A percentile compares a stretch with the other conserved stretches of the same genome.
phyloP scores from a whole-genome alignment of 2,329 filamentous ascomycete species.

The Biscogniauxia sp. region DNA sequence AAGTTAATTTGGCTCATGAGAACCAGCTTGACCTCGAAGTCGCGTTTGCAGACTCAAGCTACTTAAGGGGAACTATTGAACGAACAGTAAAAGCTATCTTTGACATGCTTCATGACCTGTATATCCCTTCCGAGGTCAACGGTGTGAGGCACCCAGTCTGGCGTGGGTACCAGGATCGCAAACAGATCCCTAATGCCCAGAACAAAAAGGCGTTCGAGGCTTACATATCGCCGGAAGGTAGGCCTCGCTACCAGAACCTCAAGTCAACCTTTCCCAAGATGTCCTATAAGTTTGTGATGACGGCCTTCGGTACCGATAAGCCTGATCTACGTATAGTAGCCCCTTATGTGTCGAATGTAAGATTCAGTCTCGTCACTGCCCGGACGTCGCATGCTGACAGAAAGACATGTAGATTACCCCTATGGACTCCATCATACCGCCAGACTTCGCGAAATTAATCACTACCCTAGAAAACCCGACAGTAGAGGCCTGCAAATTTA shows the following conservation, averaged over 20 bases:
- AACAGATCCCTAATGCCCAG: neutral
- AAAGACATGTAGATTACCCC: constrained; percentile 54
- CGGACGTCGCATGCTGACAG: constrained; percentile 20
- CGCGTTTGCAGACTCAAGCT: constrained; percentile 72
- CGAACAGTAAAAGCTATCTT: constrained; percentile 55
- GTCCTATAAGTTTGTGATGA: constrained; percentile 76
- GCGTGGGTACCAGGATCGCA: neutral
- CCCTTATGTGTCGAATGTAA: constrained; percentile 51
- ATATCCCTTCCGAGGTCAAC: constrained; percentile 32
- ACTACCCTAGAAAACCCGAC: constrained; percentile 64
- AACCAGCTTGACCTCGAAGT: constrained; percentile 85
- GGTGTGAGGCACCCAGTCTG: constrained; percentile 22
- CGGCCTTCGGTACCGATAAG: constrained; percentile 82
- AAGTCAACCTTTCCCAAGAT: neutral
- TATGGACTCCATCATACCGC: constrained; percentile 61
- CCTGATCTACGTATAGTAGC: constrained; percentile 73
- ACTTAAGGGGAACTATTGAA: constrained; percentile 62
- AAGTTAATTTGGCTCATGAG: constrained; percentile 5
- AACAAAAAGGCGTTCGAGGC: neutral
- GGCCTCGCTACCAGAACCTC: neutral
- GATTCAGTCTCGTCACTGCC: constrained; percentile 14
- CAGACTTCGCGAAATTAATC: constrained; percentile 71
- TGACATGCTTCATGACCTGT: constrained; percentile 43
- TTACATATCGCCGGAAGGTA: neutral
- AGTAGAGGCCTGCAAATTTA: constrained; percentile 73